Conservation (phyloP, 805 yeast genomes). For the Wickerhamomyces kurtzmanii region DNA sequence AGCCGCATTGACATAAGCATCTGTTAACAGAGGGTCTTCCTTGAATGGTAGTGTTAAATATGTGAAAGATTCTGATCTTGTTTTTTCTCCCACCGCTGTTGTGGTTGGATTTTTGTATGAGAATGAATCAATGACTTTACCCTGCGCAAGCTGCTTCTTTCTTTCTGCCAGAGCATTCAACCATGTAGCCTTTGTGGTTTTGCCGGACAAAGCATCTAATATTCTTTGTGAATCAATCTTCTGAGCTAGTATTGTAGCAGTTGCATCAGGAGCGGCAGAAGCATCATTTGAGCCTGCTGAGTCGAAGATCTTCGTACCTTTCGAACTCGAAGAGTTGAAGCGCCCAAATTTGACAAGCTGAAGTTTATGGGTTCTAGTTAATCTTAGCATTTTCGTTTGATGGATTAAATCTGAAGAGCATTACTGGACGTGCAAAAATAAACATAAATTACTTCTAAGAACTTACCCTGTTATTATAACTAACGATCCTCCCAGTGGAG, state of each 20-base stretch:
- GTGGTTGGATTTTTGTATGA: conserved; percentile 67
- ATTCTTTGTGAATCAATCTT: conserved; percentile 39
- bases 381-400: too few relatives aligned
- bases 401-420: too few relatives aligned
- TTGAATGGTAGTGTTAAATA: conserved; percentile 71
- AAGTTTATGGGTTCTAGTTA: too few relatives aligned
- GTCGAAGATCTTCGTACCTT: conserved; percentile 16
- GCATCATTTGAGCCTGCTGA: conserved; percentile 36
- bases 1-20: conserved; percentile 79
- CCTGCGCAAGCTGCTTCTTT: conserved; percentile 58
- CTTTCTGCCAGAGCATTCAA: conserved; percentile 72
- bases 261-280: conserved; percentile 63
- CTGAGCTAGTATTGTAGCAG: conserved; percentile 62
- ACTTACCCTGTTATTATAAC: too few relatives aligned
- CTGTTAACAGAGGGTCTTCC: conserved; percentile 74
- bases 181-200: conserved; percentile 61
- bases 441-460: too few relatives aligned
- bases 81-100: conserved; percentile 59
- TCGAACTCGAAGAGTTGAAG: conserved; percentile 11
- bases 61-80: conserved; percentile 70
- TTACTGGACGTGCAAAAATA: too few relatives aligned
- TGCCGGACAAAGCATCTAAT: conserved; percentile 14
- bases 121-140: conserved; percentile 61
- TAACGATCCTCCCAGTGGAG: too few relatives aligned
- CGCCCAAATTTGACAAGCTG: conserved; percentile 1